phyloP scores from a whole-genome alignment of 2,329 filamentous ascomycete genomes.

The Fusarium haematococcum region DNA sequence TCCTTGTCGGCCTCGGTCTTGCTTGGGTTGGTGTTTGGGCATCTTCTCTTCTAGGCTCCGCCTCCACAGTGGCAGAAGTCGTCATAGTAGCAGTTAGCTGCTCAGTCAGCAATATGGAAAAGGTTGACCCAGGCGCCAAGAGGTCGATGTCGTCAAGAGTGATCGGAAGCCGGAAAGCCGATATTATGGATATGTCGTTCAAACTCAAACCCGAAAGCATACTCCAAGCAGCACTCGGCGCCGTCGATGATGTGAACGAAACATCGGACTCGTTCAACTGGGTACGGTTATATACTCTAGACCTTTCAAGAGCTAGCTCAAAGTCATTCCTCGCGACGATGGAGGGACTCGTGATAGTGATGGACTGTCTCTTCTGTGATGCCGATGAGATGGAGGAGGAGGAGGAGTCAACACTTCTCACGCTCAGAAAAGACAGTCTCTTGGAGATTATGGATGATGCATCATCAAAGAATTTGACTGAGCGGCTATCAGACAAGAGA shows the following conservation, averaged over 20 bases:
- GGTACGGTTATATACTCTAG: background rate
- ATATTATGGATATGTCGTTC: slow-evolving; percentile 6
- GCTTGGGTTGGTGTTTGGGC: background rate
- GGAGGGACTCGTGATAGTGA: background rate
- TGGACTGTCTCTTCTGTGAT: background rate
- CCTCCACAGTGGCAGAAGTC: accelerated
- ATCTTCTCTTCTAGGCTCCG: background rate
- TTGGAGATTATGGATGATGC: slow-evolving; percentile 5
- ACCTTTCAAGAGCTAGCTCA: slow-evolving; percentile 1
- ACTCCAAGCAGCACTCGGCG: slow-evolving; percentile 2
- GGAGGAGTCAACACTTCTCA: background rate
- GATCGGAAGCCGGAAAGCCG: slow-evolving; percentile 6
- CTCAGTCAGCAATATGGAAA: background rate
- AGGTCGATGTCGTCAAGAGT: slow-evolving; percentile 5
- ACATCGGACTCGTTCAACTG: background rate
- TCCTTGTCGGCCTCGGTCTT: background rate
- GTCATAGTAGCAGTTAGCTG: background rate
- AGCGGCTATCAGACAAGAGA: background rate
- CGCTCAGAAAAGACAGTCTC: background rate
- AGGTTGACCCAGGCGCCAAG: slow-evolving; percentile 8
- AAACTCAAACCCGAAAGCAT: slow-evolving; percentile 13
- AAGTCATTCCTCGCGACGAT: background rate
- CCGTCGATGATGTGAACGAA: slow-evolving; percentile 6
- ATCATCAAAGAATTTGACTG: slow-evolving; percentile 9
- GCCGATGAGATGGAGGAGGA: background rate